Conservation (phyloP, 139 green algal species). For the Micractinium conductrix region DNA sequence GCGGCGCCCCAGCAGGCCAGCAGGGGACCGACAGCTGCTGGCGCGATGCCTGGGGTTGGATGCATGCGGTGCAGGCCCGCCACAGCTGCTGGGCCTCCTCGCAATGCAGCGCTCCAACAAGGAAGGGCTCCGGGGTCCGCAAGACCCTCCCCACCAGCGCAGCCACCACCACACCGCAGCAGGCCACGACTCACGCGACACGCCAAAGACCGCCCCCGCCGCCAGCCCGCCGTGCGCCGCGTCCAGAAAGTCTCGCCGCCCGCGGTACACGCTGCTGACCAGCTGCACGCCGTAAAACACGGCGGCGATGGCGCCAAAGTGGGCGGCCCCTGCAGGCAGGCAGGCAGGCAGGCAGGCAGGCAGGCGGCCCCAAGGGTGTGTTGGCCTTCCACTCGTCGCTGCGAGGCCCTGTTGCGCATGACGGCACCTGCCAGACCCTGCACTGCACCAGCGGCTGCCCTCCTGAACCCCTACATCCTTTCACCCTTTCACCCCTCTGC, state of each 20-base stretch:
- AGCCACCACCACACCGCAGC: neutral
- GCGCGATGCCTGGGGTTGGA: neutral
- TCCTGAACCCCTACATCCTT: no score
- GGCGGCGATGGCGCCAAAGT: constrained; percentile 47
- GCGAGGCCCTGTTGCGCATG: no score
- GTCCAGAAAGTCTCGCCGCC: constrained; percentile 39
- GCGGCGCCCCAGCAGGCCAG: neutral
- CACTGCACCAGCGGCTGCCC: no score
- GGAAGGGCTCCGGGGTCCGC: neutral
- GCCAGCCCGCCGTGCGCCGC: constrained; percentile 35
- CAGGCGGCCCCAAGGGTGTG: no score
- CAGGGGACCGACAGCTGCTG: neutral
- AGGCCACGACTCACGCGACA: constrained; percentile 11
- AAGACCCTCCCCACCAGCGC: neutral
- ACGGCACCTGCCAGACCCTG: no score
- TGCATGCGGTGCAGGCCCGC: neutral
- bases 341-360: no score
- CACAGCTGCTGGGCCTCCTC: neutral
- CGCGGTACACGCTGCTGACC: constrained; percentile 46
- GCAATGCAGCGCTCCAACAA: neutral
- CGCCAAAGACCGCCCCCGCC: constrained; percentile 43
- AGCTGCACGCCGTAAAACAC: constrained; percentile 51
- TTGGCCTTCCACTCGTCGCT: no score
- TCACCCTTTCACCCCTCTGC: no score
- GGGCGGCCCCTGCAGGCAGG: no score